phyloP scores from a whole-genome alignment of 2,329 filamentous ascomycete species.

The Daldinia sp. region DNA sequence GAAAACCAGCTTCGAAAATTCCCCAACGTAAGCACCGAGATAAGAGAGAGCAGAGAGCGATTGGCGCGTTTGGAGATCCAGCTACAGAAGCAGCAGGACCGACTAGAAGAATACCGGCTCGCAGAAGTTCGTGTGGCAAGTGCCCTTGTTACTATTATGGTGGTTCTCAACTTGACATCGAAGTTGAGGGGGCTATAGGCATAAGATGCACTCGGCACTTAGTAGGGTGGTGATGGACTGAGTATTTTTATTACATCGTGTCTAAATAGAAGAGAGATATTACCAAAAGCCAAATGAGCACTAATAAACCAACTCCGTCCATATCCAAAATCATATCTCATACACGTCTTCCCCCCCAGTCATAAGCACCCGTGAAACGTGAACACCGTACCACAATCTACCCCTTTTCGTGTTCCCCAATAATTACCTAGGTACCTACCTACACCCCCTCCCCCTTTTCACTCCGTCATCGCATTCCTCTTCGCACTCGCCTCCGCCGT shows the following conservation, averaged over 20 bases:
- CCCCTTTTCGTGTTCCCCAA: background rate
- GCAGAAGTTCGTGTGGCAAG: too few relatives aligned
- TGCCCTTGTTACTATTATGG: too few relatives aligned
- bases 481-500: constrained; percentile 76
- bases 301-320: background rate
- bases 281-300: background rate
- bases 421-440: background rate
- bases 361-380: background rate
- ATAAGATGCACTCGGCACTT: too few relatives aligned
- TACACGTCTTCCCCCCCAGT: background rate
- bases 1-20: too few relatives aligned
- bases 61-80: too few relatives aligned
- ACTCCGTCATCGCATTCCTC: constrained; percentile 61
- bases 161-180: too few relatives aligned
- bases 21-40: too few relatives aligned
- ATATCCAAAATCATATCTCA: constrained; percentile 10
- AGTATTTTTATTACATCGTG: background rate
- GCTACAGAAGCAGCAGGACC: too few relatives aligned
- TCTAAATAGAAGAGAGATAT: background rate
- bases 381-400: background rate
- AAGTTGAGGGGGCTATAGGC: too few relatives aligned
- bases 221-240: too few relatives aligned
- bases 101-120: too few relatives aligned
- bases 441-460: background rate
- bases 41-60: too few relatives aligned